Percentiles rank a stretch among this genome's conserved stretches.
Evolutionary conservation across 352 stramenopile species (phyloP).

Genomic region (Phytophthora cactorum): DNA sequence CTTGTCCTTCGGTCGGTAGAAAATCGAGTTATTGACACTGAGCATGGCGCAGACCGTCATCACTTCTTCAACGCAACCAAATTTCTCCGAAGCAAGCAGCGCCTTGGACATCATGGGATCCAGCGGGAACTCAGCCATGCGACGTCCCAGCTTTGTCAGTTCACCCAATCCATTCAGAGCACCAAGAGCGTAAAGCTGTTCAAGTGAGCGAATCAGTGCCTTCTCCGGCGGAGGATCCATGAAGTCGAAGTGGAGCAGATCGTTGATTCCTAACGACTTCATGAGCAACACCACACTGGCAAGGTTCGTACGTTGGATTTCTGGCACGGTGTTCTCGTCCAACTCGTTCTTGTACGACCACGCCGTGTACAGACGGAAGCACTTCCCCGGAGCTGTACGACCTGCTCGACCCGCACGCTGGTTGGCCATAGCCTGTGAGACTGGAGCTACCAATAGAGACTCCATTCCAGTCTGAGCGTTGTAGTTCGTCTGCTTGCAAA

Average conservation of each 20-base stretch:
- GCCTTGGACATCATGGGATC: slow-evolving; percentile 97
- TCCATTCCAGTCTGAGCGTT: slow-evolving; percentile 99
- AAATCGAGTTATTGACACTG: slow-evolving; percentile 97
- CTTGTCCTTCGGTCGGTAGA: slow-evolving; percentile 99
- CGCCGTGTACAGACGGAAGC: slow-evolving; percentile 99
- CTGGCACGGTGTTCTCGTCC: slow-evolving; percentile 98
- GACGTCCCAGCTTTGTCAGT: slow-evolving; percentile 95
- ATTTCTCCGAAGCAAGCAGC: slow-evolving; percentile 92
- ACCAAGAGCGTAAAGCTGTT: slow-evolving; percentile 99
- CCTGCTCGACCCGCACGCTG: slow-evolving; percentile 96
- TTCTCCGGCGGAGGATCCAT: slow-evolving; percentile 99
- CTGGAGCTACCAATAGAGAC: slow-evolving; percentile 97
- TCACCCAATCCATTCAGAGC: slow-evolving; percentile 98
- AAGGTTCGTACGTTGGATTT: slow-evolving; percentile 97
- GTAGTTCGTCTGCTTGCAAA: slow-evolving; percentile 99
- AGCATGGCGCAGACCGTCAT: slow-evolving; percentile 99
- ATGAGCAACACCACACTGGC: slow-evolving; percentile 98
- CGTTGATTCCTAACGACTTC: slow-evolving; percentile 99
- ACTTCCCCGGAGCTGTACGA: slow-evolving; percentile 97
- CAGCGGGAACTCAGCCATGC: slow-evolving; percentile 96
- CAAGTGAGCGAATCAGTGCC: slow-evolving; percentile 97
- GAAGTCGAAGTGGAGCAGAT: slow-evolving; percentile 99
- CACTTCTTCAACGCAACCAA: slow-evolving; percentile 93
- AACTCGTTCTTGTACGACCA: slow-evolving; percentile 99
- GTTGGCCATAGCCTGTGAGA: slow-evolving; percentile 97